Conservation (phyloP, 108 stramenopile genomes). For the Aurantiochytrium sp. region DNA sequence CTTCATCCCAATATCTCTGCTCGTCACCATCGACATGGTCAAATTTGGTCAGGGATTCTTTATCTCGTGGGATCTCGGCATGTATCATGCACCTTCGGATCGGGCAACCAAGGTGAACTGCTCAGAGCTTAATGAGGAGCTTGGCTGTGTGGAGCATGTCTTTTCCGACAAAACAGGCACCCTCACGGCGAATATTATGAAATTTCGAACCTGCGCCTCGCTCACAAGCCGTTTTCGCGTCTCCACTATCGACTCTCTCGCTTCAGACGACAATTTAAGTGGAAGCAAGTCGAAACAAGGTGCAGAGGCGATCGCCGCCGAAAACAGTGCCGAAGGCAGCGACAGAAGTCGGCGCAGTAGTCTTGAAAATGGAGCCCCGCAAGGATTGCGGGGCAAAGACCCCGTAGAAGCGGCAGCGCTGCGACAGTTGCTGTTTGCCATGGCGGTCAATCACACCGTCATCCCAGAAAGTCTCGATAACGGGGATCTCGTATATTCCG, state of each 20-base stretch:
- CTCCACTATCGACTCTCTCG: no score
- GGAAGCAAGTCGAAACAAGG: no score
- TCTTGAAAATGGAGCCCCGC: background rate
- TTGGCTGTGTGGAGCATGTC: conserved; percentile 40
- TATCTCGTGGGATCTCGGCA: conserved; percentile 25
- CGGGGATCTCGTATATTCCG: conserved; percentile 32
- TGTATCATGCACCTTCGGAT: conserved; percentile 23
- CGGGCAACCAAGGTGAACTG: background rate
- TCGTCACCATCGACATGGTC: conserved; percentile 31
- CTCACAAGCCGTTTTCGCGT: background rate
- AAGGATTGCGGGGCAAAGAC: background rate
- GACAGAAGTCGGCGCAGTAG: no score
- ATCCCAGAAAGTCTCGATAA: conserved; percentile 19
- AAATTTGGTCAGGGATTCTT: conserved; percentile 10
- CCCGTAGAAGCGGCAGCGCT: background rate
- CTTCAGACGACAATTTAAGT: no score
- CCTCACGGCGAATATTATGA: conserved; percentile 40
- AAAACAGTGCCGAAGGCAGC: no score
- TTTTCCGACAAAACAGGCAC: conserved; percentile 45
- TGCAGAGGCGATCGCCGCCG: no score
- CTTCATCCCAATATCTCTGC: conserved; percentile 36
- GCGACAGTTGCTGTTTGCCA: background rate
- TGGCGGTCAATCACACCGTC: conserved; percentile 66
- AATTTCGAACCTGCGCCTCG: conserved; percentile 84
- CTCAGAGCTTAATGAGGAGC: conserved; percentile 18